Evolutionary conservation across 2,329 filamentous ascomycete species (phyloP).

Genomic region (Hirsutella thompsonii): DNA sequence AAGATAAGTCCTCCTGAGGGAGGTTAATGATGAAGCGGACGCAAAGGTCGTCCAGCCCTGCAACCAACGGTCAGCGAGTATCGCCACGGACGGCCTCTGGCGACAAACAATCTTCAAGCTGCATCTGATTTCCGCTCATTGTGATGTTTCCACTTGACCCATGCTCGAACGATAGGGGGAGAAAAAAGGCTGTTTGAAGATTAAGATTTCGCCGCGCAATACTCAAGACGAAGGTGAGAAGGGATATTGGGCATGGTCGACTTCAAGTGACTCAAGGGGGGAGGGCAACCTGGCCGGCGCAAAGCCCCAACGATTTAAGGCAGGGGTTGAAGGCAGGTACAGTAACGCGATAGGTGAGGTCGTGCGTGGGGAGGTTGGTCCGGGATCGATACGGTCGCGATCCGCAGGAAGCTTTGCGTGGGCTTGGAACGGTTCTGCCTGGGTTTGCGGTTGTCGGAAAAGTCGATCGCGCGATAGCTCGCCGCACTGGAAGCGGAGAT

Average conservation of each 20-base stretch:
- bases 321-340: background rate
- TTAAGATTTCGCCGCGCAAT: conserved; percentile 19
- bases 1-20: conserved; percentile 77
- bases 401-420: background rate
- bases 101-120: conserved; percentile 71
- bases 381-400: background rate
- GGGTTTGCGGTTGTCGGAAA: background rate
- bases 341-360: background rate
- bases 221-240: conserved; percentile 15
- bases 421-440: background rate
- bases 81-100: background rate
- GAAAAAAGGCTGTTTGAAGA: conserved; percentile 2
- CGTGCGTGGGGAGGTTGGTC: background rate
- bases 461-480: too few species aligned
- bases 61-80: conserved; percentile 10
- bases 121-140: conserved; percentile 71
- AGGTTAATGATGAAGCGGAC: conserved; percentile 98
- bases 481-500: background rate
- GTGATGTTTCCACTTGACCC: conserved; percentile 27
- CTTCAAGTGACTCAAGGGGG: conserved; percentile 1
- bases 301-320: background rate
- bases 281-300: background rate
- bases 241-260: conserved; percentile 19
- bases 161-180: conserved; percentile 7
- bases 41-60: conserved; percentile 93